These are phyloP conservation scores for Fibroporia radiculosa DNA, from an alignment of 768 basidiomycete species.

Conservation along the genomic window DNA sequence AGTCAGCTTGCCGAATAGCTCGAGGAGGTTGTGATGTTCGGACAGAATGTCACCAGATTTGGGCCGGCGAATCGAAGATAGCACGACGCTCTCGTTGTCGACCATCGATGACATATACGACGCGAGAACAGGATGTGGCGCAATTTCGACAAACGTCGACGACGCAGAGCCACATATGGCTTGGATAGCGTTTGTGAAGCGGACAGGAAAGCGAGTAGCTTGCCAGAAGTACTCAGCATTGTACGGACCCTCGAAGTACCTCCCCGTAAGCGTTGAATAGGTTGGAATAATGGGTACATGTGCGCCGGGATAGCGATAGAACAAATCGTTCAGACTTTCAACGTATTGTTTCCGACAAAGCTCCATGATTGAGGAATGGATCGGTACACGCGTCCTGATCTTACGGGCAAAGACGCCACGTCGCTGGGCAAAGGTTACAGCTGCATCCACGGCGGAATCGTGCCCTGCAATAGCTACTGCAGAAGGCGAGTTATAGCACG, in stretches of 20 bases:
- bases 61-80: conserved; percentile 23
- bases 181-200: conserved; percentile 27
- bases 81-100: conserved; percentile 11
- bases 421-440: conserved; percentile 21
- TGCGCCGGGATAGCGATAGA: conserved; percentile 24
- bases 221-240: conserved; percentile 35
- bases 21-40: conserved; percentile 22
- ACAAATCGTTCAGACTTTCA: conserved; percentile 23
- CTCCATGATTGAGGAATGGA: conserved; percentile 34
- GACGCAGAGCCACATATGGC: too few species aligned
- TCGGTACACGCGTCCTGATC: conserved; percentile 29
- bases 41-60: conserved; percentile 11
- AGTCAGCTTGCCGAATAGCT: conserved; percentile 23
- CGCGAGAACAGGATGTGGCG: conserved; percentile 32
- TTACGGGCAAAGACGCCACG: conserved; percentile 28
- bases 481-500: conserved; percentile 31
- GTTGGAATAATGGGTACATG: conserved; percentile 22
- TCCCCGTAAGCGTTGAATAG: conserved; percentile 32
- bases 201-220: conserved; percentile 29
- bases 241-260: conserved; percentile 16
- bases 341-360: conserved; percentile 24
- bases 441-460: conserved; percentile 16
- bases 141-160: conserved; percentile 29
- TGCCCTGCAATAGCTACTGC: conserved; percentile 32
- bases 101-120: conserved; percentile 24